phyloP scores from a whole-genome alignment of 345 rosid species.

The Brassica carinata region DNA sequence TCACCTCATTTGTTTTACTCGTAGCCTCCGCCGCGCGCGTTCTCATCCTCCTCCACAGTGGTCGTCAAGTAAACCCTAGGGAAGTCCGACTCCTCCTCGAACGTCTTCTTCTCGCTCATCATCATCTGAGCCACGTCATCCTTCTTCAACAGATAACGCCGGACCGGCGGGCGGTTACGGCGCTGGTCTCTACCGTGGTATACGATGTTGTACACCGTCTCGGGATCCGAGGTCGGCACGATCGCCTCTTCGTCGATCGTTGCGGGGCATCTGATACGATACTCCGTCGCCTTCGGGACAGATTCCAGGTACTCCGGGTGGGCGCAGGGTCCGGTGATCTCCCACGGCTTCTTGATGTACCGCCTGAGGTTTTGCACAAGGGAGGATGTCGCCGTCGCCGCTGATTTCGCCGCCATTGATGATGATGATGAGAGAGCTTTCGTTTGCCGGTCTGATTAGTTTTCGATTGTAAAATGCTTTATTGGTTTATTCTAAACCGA shows the following conservation, averaged over 20 bases:
- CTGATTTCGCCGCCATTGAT: constrained; percentile 77
- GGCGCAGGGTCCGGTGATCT: constrained; percentile 89
- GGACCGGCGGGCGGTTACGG: constrained; percentile 81
- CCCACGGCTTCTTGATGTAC: constrained; percentile 93
- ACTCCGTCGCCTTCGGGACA: constrained; percentile 65
- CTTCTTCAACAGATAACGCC: constrained; percentile 71
- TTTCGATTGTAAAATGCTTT: not conserved
- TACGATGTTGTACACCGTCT: constrained; percentile 85
- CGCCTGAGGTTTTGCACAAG: constrained; percentile 64
- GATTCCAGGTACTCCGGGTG: constrained; percentile 74
- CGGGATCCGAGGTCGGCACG: constrained; percentile 79
- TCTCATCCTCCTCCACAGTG: constrained; percentile 65
- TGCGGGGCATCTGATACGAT: constrained; percentile 79
- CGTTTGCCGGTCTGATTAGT: not conserved
- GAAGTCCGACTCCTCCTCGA: constrained; percentile 60
- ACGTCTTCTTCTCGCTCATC: constrained; percentile 72
- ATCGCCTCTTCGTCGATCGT: constrained; percentile 53
- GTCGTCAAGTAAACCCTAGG: constrained; percentile 78
- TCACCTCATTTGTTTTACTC: constrained; percentile 46
- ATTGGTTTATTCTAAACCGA: not conserved
- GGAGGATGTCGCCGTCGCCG: constrained; percentile 48
- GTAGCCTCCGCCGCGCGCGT: constrained; percentile 70
- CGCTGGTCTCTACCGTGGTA: constrained; percentile 80
- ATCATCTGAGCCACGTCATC: constrained; percentile 73
- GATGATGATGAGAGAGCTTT: constrained; percentile 26